Conservation (phyloP, 805 yeast genomes). For the Yamadazyma scolyti region DNA sequence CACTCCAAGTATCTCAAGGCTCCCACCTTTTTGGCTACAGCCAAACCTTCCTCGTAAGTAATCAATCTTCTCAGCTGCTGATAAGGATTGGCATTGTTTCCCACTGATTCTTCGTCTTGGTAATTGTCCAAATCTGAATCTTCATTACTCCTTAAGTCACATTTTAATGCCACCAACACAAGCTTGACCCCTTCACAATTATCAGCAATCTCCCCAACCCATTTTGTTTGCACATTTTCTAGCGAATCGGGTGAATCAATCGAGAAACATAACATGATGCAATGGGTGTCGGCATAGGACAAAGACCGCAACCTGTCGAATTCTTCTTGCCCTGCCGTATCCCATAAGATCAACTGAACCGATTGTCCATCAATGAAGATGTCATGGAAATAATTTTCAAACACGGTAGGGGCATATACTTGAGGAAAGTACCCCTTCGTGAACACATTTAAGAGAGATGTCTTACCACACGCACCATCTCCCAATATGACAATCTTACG, state of each 20-base stretch:
- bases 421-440: conserved; percentile 98
- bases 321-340: conserved; percentile 99
- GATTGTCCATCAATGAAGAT: conserved; percentile 93
- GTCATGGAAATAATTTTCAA: conserved; percentile 96
- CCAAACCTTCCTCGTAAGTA: conserved; percentile 88
- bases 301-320: conserved; percentile 90
- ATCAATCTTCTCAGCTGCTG: conserved; percentile 52
- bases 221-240: conserved; percentile 90
- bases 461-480: conserved; percentile 98
- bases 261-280: conserved; percentile 93
- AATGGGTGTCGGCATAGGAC: conserved; percentile 92
- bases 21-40: conserved; percentile 88
- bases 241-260: conserved; percentile 92
- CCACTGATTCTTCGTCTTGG: conserved; percentile 22
- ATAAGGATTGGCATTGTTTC: conserved; percentile 31
- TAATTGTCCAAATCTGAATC: conserved; percentile 35
- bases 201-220: conserved; percentile 97
- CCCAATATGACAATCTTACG: conserved; percentile 93
- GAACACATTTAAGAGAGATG: conserved; percentile 89
- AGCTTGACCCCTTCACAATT: conserved; percentile 96
- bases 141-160: conserved; percentile 79
- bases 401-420: conserved; percentile 96
- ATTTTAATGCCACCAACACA: conserved; percentile 89
- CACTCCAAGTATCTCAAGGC: conserved; percentile 95
- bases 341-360: conserved; percentile 92